Base-by-base conservation (phyloP, 495 filamentous ascomycete genomes). In the Neurospora tetraspora region DNA sequence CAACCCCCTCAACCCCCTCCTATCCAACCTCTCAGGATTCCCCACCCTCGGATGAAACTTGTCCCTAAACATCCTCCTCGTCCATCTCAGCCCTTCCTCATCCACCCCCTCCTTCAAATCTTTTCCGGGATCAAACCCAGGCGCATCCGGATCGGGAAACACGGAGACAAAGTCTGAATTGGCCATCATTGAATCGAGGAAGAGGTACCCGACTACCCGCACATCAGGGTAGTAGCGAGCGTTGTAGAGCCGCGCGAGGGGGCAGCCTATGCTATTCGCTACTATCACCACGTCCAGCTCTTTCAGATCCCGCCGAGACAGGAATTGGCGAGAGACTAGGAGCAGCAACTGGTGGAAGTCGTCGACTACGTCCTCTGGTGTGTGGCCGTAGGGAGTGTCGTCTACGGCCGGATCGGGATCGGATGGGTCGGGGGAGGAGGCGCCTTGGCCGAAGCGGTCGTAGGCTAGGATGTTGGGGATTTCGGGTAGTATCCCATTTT, bases 361-460 rank as follows among this genome's bases (percentile, higher is more conserved):
- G 39, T 78, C 74, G 5, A 86, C 81, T 2, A 83, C 83, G 38
- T 84, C 81, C 5, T 76, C 71, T 31, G 83, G 81, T 72, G 89
- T 86, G 77, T 91, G 89, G 23, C 84, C 86, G 78, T 87, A 83
- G 20, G 82, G 81, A 8, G 80, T 80, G 45, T 83, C 82, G 10
- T 53, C 20, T 6, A 27, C 1, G 20, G 20, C 47, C 5, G 47
- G 47, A 27, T 59, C 47, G 8, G 76, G 74, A 70, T 90, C 87
- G 6, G 78, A 65, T 0, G 90, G 89, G 76, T 91, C 88, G 3
- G 79, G 81, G 69, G 86, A 84, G 2, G 88, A 88, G 68, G 83
- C 75, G 5, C 89, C 89, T 77, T 91, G 89, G 38, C 89, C 89
- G 75, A 84, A 90, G 45, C 90, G 88, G 80, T 92, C 90, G 75